Percentiles rank a stretch among this genome's conserved stretches.
These are phyloP conservation scores for Bolboschoenoplectus hybrid DNA, from an alignment of 202 grass and related monocot genomes.

Conservation along the genomic window DNA sequence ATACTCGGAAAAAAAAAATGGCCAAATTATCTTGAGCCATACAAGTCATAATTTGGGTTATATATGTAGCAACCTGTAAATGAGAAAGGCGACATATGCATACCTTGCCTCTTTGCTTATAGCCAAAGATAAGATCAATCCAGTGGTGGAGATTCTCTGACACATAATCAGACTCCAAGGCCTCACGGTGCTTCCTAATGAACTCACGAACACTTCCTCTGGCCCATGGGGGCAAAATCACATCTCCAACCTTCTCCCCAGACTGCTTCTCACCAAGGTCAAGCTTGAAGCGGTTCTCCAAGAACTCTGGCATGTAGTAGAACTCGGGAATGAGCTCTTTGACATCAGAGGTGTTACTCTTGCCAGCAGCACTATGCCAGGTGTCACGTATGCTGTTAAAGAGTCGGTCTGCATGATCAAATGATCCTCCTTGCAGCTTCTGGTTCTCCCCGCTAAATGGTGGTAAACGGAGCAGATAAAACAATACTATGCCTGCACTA, in stretches of 20 bases:
- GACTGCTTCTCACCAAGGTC: conserved; percentile 98
- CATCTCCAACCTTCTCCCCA: conserved; percentile 95
- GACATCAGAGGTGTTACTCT: conserved; percentile 99
- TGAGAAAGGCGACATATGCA: conserved; percentile 22
- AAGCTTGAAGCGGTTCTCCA: conserved; percentile 87
- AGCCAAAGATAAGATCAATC: conserved; percentile 99
- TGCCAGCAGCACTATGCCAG: conserved; percentile 90
- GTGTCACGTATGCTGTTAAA: conserved; percentile 94
- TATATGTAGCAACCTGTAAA: conserved; percentile 30
- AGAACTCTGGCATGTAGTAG: conserved; percentile 99
- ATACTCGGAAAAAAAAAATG: conserved; percentile 33
- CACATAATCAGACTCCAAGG: conserved; percentile 93
- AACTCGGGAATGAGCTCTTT: conserved; percentile 99
- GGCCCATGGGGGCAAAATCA: conserved; percentile 95
- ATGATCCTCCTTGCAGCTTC: conserved; percentile 94
- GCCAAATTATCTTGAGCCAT: conserved; percentile 38
- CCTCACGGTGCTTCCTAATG: conserved; percentile 93
- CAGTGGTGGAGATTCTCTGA: conserved; percentile 99
- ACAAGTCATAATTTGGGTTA: conserved; percentile 18
- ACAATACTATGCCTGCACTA: conserved; percentile 98
- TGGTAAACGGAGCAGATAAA: conserved; percentile 92
- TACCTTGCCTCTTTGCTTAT: conserved; percentile 98
- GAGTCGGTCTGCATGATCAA: conserved; percentile 95
- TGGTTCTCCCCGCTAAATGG: conserved; percentile 93
- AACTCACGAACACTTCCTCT: conserved; percentile 92